Base-by-base conservation (phyloP, 352 stramenopile genomes). In the Aphanomyces stellatus region DNA sequence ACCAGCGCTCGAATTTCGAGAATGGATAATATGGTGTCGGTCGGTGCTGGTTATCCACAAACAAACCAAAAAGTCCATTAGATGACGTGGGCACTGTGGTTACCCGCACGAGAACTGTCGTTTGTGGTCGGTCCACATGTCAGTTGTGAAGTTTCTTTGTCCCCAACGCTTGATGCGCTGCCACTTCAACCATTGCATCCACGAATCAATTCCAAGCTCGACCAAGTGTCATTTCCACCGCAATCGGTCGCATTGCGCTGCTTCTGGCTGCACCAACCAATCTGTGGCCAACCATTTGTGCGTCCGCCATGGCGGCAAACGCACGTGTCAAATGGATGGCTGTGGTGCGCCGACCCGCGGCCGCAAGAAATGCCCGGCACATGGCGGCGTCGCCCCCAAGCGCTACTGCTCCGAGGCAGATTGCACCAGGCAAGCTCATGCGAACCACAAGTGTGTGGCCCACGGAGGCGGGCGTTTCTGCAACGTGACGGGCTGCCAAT, bases 131-230 rank as follows among this genome's bases (percentile, higher is more conserved):
- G n/a, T n/a, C n/a, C n/a, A n/a, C n/a, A n/a, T n/a, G n/a, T n/a
- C n/a, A n/a, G n/a, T n/a, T n/a, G n/a, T n/a, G n/a, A n/a, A n/a
- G n/a, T n/a, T n/a, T n/a, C n/a, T n/a, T n/a, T n/a, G n/a, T n/a
- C n/a, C n/a, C n/a, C n/a, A n/a, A n/a, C n/a, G n/a, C n/a, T n/a
- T n/a, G n/a, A n/a, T n/a, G n/a, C n/a, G n/a, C n/a, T 91, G 82
- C 70, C 75, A 78, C 66, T 91, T 91, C 66, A 91, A 91, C 49
- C 81, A 91, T 70, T 91, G 82, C 69, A 80, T 87, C 63, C 88
- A 88, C 71, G 68, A 80, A 30, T 76, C 81, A 2, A 74, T 87
- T 48, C 79, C 88, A 62, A 81, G 81, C 72, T 88, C 80, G 11
- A 75, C 71, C 77, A 89, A 89, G 69, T 64, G 56, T 11, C 25